Conservation (phyloP, 2,329 filamentous ascomycete species). For the Aspergillus pseudonomiae region DNA sequence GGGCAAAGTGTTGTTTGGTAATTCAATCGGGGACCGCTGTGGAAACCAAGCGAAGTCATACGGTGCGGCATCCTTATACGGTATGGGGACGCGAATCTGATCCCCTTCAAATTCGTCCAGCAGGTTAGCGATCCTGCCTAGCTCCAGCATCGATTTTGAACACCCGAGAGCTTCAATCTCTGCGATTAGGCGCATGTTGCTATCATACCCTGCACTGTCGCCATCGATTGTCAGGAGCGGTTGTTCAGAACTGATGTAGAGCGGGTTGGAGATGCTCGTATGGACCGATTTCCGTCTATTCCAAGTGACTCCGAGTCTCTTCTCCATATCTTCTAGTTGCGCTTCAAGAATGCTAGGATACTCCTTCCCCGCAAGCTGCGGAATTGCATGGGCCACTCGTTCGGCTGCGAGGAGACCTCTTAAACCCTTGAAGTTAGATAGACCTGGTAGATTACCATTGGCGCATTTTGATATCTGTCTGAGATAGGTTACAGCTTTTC, state of each 20-base stretch:
- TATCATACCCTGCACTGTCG: slow-evolving; percentile 28
- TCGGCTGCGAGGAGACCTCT: slow-evolving; percentile 25
- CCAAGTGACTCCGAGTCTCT: slow-evolving; percentile 36
- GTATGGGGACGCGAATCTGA: slow-evolving; percentile 25
- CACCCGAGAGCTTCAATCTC: slow-evolving; percentile 33
- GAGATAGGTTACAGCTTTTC: slow-evolving; percentile 29
- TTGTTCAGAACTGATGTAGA: slow-evolving; percentile 23
- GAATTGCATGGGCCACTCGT: slow-evolving; percentile 24
- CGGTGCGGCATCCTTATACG: slow-evolving; percentile 4
- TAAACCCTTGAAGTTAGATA: slow-evolving; percentile 26
- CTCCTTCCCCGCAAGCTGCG: slow-evolving; percentile 28
- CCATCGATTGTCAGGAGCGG: slow-evolving; percentile 29
- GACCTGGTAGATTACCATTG: slow-evolving; percentile 26
- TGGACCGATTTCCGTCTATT: slow-evolving; percentile 22
- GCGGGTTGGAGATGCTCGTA: slow-evolving; percentile 19
- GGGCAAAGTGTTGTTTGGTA: slow-evolving; percentile 19
- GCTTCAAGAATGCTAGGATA: slow-evolving; percentile 28
- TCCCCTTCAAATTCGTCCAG: slow-evolving; percentile 40
- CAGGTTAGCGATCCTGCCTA: slow-evolving; percentile 32
- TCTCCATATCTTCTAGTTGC: slow-evolving; percentile 33
- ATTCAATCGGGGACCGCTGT: slow-evolving; percentile 38
- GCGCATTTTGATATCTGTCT: slow-evolving; percentile 27
- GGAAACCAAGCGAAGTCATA: slow-evolving; percentile 37
- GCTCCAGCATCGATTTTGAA: slow-evolving; percentile 32
- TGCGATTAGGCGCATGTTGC: slow-evolving; percentile 27